Conservation (phyloP, 768 basidiomycete species). For the Mycena indigotica region DNA sequence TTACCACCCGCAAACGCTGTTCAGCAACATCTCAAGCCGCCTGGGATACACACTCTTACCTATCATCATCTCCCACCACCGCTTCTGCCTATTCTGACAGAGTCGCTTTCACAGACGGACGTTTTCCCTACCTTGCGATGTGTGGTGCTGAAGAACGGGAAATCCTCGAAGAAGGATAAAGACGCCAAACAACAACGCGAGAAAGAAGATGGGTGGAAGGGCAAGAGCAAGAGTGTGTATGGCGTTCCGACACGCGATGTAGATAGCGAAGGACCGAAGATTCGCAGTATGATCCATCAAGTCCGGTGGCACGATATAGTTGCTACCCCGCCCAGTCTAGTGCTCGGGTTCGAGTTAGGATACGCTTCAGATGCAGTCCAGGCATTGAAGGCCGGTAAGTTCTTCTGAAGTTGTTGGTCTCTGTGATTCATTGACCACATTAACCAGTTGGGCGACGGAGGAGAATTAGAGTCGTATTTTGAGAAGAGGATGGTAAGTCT, state of each 20-base stretch:
- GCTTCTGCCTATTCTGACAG: neutral
- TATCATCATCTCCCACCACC: neutral
- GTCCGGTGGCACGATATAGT: neutral
- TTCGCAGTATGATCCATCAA: neutral
- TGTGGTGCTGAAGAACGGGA: slow-evolving; percentile 1
- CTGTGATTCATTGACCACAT: neutral
- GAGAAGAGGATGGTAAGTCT: too few relatives aligned
- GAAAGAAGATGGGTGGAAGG: neutral
- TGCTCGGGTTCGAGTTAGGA: neutral
- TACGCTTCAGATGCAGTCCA: neutral
- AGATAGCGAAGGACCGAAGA: neutral
- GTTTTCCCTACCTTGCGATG: neutral
- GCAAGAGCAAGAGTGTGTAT: slow-evolving; percentile 2
- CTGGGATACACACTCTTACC: neutral
- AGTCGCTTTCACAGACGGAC: neutral
- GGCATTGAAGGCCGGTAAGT: neutral
- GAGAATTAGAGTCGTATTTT: neutral
- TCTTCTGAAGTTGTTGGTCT: neutral
- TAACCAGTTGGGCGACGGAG: neutral
- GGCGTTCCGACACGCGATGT: neutral
- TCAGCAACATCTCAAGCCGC: too few relatives aligned
- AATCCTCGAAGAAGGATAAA: neutral
- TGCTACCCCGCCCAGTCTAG: neutral
- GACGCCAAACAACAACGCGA: neutral
- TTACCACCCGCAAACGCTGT: too few relatives aligned